Evolutionary conservation across 2,329 filamentous ascomycete species (phyloP).

Genomic region (Penicillium decumbens): DNA sequence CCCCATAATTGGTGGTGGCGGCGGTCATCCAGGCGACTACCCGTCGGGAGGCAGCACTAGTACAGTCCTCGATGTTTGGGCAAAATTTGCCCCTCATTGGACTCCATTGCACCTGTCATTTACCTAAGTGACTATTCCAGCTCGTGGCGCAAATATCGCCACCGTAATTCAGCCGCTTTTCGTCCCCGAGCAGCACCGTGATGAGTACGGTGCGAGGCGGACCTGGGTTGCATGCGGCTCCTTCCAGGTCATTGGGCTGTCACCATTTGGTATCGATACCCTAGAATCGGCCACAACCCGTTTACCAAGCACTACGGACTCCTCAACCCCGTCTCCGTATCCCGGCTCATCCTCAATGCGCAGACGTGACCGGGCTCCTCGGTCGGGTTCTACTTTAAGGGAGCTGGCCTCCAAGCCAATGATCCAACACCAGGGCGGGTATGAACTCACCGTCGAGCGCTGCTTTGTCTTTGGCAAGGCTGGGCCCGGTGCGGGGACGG

Average conservation of each 20-base stretch:
- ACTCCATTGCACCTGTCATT: constrained; percentile 48
- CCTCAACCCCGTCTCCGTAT: constrained; percentile 27
- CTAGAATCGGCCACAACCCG: constrained; percentile 25
- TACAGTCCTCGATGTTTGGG: constrained; percentile 47
- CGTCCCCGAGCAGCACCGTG: constrained; percentile 47
- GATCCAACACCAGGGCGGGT: constrained; percentile 31
- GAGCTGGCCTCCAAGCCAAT: constrained; percentile 25
- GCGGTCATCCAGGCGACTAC: constrained; percentile 42
- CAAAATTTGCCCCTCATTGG: constrained; percentile 42
- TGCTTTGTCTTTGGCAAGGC: constrained; percentile 47
- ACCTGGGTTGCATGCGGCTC: constrained; percentile 39
- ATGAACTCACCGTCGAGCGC: constrained; percentile 40
- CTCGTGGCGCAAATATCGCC: constrained; percentile 42
- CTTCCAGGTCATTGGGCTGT: constrained; percentile 33
- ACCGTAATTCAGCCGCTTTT: constrained; percentile 43
- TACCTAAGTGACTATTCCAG: constrained; percentile 46
- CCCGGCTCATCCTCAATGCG: constrained; percentile 38
- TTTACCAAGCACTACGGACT: constrained; percentile 37
- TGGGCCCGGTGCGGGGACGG: constrained; percentile 41
- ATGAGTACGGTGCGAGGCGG: constrained; percentile 42
- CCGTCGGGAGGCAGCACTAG: constrained; percentile 46
- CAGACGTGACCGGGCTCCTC: constrained; percentile 32
- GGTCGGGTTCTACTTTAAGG: constrained; percentile 41
- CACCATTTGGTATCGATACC: constrained; percentile 45
- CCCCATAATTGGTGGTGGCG: constrained; percentile 42